phyloP scores from a whole-genome alignment of 2,329 filamentous ascomycete species.

The Aspergillus sp. region DNA sequence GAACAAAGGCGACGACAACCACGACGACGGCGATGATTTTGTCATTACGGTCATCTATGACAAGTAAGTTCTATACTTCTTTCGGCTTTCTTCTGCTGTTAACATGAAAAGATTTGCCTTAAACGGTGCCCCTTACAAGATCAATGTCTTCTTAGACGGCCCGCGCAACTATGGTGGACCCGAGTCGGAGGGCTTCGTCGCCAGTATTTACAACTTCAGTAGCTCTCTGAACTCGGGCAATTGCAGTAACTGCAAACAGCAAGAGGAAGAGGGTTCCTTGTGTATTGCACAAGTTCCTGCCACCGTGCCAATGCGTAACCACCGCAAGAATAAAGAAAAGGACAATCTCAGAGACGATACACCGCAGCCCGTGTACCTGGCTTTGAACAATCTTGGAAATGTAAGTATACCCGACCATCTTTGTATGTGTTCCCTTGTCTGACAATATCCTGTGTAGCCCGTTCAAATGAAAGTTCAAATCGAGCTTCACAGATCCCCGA shows the following conservation, averaged over 20 bases:
- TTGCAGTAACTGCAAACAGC: neutral
- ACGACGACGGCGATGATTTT: too few species aligned
- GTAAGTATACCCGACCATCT: too few species aligned
- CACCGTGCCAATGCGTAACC: too few species aligned
- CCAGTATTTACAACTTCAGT: neutral
- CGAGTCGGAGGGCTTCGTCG: neutral
- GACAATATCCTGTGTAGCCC: too few species aligned
- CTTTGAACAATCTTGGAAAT: too few species aligned
- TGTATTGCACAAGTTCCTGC: neutral
- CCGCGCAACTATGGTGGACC: neutral
- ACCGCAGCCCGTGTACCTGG: too few species aligned
- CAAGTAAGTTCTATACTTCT: neutral
- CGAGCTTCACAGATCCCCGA: too few species aligned
- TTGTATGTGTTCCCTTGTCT: neutral
- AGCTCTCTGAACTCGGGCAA: neutral
- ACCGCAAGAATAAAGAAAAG: too few species aligned
- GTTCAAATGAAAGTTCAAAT: too few species aligned
- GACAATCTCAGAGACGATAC: neutral
- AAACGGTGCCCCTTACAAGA: neutral
- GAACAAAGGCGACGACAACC: too few species aligned
- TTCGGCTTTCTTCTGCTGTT: too few species aligned
- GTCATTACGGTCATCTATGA: neutral
- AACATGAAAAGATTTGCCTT: neutral
- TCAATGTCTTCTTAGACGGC: neutral
- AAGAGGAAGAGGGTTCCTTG: neutral